These are phyloP conservation scores for Colletotrichum sp. DNA, from an alignment of 2,329 filamentous ascomycete species.

Conservation along the genomic window DNA sequence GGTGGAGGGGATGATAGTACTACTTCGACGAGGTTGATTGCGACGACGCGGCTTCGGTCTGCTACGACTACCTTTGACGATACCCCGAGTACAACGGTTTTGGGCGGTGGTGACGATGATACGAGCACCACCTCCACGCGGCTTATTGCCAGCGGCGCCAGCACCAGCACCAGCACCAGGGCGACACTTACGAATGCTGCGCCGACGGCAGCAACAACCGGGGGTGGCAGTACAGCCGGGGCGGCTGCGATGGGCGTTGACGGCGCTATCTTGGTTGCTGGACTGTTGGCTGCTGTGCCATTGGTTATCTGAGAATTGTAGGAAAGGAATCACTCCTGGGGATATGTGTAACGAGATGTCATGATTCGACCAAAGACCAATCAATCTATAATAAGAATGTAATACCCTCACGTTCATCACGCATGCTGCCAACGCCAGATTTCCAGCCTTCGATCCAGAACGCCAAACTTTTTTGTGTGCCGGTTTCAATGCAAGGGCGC, in stretches of 20 bases:
- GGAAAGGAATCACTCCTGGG: not conserved
- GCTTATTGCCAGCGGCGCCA: not conserved
- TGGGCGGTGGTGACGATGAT: not conserved
- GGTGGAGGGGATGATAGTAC: not conserved
- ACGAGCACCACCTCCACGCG: not conserved
- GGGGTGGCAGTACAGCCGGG: not conserved
- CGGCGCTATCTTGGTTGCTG: not conserved
- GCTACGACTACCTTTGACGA: not conserved
- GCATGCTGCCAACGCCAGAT: not conserved
- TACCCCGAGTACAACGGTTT: not conserved
- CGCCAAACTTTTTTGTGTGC: constrained; percentile 7
- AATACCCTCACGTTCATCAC: not conserved
- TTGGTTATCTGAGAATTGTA: not conserved
- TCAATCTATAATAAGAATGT: not conserved
- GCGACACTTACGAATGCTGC: not conserved
- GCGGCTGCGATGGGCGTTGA: not conserved
- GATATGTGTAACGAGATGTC: not conserved
- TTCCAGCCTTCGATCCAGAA: not conserved
- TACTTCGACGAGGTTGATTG: not conserved
- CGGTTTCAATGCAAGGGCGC: not conserved
- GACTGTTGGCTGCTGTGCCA: not conserved
- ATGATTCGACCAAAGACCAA: not conserved
- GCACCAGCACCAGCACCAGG: not conserved
- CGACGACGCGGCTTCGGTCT: not conserved
- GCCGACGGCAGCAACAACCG: not conserved